Conservation (phyloP, 495 filamentous ascomycete genomes). For the Penicillium maclennaniae region DNA sequence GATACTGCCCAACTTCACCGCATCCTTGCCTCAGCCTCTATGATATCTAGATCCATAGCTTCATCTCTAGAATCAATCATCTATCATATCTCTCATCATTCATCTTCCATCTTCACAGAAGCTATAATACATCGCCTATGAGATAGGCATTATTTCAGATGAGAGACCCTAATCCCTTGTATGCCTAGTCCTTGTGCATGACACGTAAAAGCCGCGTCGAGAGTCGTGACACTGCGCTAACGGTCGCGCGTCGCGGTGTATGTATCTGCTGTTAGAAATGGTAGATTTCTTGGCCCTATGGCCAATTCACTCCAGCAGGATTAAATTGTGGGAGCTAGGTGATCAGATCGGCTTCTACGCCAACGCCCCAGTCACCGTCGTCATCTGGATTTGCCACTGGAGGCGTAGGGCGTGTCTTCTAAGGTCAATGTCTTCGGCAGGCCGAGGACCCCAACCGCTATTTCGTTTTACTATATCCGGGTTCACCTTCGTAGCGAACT, state of each 20-base stretch:
- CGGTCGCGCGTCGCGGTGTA: conserved; percentile 58
- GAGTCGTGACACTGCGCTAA: conserved; percentile 59
- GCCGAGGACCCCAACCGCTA: conserved; percentile 57
- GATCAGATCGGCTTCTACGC: conserved; percentile 43
- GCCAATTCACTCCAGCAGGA: conserved; percentile 55
- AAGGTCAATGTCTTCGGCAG: conserved; percentile 32
- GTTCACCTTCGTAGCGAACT: conserved; percentile 8
- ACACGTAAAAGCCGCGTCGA: conserved; percentile 57
- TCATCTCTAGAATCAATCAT: no score
- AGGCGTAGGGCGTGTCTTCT: background rate
- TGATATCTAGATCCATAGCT: no score
- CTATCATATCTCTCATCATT: no score
- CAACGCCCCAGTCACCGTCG: conserved; percentile 64
- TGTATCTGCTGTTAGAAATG: conserved; percentile 32
- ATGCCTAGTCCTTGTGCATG: conserved; percentile 57
- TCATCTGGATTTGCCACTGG: conserved; percentile 42
- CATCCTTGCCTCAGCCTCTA: no score
- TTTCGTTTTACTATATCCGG: background rate
- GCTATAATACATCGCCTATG: conserved; percentile 62
- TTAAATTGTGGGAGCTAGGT: conserved; percentile 65
- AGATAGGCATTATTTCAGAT: conserved; percentile 65
- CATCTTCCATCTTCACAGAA: no score
- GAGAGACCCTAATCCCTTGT: conserved; percentile 51
- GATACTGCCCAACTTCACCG: no score
- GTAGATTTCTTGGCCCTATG: conserved; percentile 55